These are phyloP conservation scores for Cystofilobasidium ferigula DNA, from an alignment of 768 basidiomycete species.

Conservation along the genomic window DNA sequence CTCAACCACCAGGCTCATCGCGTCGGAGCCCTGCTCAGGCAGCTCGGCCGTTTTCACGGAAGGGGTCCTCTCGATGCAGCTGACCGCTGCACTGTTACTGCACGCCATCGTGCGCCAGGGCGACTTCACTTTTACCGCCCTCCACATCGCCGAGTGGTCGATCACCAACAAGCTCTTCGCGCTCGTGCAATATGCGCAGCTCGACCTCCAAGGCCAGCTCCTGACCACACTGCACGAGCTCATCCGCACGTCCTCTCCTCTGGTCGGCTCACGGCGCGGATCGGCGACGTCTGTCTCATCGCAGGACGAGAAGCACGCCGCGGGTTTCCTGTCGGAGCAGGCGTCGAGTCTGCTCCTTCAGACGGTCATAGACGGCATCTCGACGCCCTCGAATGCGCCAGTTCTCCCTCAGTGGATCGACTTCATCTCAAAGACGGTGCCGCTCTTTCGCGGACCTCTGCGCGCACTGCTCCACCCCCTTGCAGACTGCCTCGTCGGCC, in stretches of 20 bases:
- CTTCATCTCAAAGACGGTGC: conserved; percentile 80
- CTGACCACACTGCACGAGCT: conserved; percentile 81
- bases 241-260: conserved; percentile 43
- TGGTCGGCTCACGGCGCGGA: background rate
- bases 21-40: conserved; percentile 57
- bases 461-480: conserved; percentile 60
- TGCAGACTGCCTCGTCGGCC: conserved; percentile 65
- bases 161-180: conserved; percentile 66
- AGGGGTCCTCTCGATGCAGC: conserved; percentile 57
- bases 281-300: background rate
- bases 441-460: conserved; percentile 66
- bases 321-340: background rate
- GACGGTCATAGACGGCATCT: conserved; percentile 69
- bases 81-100: conserved; percentile 64
- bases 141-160: conserved; percentile 57
- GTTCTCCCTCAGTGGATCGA: conserved; percentile 93
- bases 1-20: conserved; percentile 50
- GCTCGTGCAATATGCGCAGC: conserved; percentile 54
- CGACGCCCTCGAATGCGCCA: conserved; percentile 56
- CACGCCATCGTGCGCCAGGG: conserved; percentile 72
- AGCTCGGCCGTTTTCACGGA: conserved; percentile 49
- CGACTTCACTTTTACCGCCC: conserved; percentile 53
- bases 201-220: conserved; percentile 86
- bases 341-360: conserved; percentile 53
- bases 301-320: background rate